Percentiles rank a stretch among this genome's conserved stretches.
phyloP scores from a whole-genome alignment of 129 eudicot species.

The Chrysanthemum makinoi region DNA sequence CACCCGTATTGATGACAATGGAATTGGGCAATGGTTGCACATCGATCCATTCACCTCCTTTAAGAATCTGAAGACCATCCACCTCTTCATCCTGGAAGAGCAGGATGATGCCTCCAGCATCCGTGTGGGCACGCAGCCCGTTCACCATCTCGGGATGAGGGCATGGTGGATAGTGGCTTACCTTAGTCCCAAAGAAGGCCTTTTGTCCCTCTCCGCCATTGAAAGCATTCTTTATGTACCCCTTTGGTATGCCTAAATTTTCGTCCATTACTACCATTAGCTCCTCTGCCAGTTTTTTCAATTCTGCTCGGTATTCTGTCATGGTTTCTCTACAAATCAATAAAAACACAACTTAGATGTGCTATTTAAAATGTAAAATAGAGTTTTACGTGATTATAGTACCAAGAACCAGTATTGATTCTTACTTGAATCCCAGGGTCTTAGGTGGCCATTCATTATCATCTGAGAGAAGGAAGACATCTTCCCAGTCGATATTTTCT shows the following conservation, averaged over 20 bases:
- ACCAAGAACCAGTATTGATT: not conserved
- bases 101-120: slow-evolving; percentile 74
- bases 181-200: slow-evolving; percentile 73
- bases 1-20: slow-evolving; percentile 73
- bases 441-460: slow-evolving; percentile 66
- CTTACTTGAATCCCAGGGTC: slow-evolving; percentile 66
- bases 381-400: not conserved
- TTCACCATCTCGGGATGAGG: slow-evolving; percentile 55
- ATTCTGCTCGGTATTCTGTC: slow-evolving; percentile 47
- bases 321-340: slow-evolving; percentile 47
- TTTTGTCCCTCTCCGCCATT: slow-evolving; percentile 32
- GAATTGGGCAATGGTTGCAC: slow-evolving; percentile 64
- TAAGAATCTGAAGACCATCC: slow-evolving; percentile 62
- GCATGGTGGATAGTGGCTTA: slow-evolving; percentile 79
- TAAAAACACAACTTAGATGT: slow-evolving; percentile 4
- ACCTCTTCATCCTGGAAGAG: slow-evolving; percentile 74
- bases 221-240: slow-evolving; percentile 56
- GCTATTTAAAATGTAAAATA: not conserved
- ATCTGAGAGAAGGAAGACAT: slow-evolving; percentile 55
- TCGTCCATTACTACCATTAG: slow-evolving; percentile 63
- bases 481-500: slow-evolving; percentile 82
- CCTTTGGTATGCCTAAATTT: slow-evolving; percentile 51
- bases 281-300: slow-evolving; percentile 44
- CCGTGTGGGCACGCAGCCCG: slow-evolving; percentile 81
- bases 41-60: slow-evolving; percentile 63